Percentiles rank a stretch among this genome's conserved stretches.
These are phyloP conservation scores for Panicum miliaceum DNA, from an alignment of 176 grass and related monocot species.

Conservation along the genomic window DNA sequence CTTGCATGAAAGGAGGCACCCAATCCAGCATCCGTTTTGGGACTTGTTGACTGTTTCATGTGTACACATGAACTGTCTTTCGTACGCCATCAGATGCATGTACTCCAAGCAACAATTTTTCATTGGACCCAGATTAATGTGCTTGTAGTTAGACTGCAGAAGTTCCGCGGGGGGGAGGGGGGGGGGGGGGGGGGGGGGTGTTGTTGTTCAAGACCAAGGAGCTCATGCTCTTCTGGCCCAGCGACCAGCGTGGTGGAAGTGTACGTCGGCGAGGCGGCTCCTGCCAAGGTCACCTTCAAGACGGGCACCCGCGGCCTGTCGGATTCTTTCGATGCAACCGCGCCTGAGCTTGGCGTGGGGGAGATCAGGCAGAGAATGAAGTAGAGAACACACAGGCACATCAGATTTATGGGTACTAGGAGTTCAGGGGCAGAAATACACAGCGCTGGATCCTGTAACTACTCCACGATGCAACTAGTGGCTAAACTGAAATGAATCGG, in stretches of 20 bases:
- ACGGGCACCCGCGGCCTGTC: not conserved
- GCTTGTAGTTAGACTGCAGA: too few species aligned
- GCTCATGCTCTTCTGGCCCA: constrained; percentile 7
- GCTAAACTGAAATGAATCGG: not conserved
- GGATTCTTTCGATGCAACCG: not conserved
- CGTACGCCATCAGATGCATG: too few species aligned
- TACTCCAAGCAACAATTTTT: too few species aligned
- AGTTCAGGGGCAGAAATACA: not conserved
- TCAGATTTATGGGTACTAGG: not conserved
- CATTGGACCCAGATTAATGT: too few species aligned
- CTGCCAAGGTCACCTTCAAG: constrained; percentile 10
- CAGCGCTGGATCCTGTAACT: not conserved
- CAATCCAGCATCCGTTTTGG: too few species aligned
- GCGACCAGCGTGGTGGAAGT: constrained; percentile 11
- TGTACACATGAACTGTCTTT: too few species aligned
- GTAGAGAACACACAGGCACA: not conserved
- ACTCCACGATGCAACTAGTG: not conserved
- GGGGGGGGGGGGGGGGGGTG: too few species aligned
- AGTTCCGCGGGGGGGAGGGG: too few species aligned
- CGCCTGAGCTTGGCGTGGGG: not conserved
- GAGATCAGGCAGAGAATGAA: not conserved
- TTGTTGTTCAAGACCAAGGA: constrained; percentile 23
- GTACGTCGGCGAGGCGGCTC: not conserved
- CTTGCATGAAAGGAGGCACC: too few species aligned
- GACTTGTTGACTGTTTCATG: too few species aligned